Evolutionary conservation across 2,329 filamentous ascomycete species (phyloP).

Genomic region (Diatrype stigma): DNA sequence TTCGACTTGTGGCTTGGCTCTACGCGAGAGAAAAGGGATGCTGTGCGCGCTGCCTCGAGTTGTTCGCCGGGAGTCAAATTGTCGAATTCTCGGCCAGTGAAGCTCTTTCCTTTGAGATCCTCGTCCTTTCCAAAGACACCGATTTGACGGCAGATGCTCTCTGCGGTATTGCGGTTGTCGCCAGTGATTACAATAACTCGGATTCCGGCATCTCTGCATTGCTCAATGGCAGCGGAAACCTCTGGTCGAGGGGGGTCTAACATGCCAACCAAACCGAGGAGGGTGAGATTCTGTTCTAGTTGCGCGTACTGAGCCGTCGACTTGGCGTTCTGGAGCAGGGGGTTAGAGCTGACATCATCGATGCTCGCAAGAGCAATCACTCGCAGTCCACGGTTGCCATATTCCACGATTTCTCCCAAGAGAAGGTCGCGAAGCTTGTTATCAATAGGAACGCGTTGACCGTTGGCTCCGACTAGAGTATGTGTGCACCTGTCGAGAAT

Average conservation of each 20-base stretch:
- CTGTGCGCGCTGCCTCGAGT: conserved; percentile 76
- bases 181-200: conserved; percentile 97
- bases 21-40: conserved; percentile 91
- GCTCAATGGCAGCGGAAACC: conserved; percentile 77
- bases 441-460: conserved; percentile 70
- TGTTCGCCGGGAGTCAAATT: conserved; percentile 74
- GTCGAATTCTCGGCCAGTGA: conserved; percentile 92
- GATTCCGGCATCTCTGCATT: conserved; percentile 91
- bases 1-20: conserved; percentile 97
- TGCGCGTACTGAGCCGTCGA: conserved; percentile 78
- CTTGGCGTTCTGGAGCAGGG: conserved; percentile 70
- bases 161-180: conserved; percentile 95
- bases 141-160: conserved; percentile 96
- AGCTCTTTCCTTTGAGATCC: conserved; percentile 87
- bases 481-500: conserved; percentile 90
- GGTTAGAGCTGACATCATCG: conserved; percentile 68
- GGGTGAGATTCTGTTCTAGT: conserved; percentile 89
- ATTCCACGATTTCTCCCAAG: conserved; percentile 76
- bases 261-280: conserved; percentile 93
- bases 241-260: conserved; percentile 93
- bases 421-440: conserved; percentile 67
- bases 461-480: conserved; percentile 71
- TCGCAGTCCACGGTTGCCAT: conserved; percentile 87
- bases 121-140: conserved; percentile 83
- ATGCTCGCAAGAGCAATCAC: conserved; percentile 89